Base-by-base conservation (phyloP, 331 rosid species). In the Quercus lobata region DNA sequence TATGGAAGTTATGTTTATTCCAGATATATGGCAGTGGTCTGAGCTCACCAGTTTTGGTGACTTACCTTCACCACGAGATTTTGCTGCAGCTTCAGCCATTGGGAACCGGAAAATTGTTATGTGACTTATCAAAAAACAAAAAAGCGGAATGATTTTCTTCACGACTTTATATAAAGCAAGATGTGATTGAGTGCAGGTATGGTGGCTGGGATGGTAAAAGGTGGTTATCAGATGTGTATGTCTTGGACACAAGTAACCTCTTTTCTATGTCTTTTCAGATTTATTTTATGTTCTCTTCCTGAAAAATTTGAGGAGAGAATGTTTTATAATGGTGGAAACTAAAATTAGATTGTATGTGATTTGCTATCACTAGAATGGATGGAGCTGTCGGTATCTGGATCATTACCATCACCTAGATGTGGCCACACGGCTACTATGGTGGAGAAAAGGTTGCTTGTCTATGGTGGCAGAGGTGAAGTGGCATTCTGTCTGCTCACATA, bases 121-220 rank as follows among this genome's bases (percentile, higher is more conserved):
- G 99, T 95, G 87, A 68, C 52, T 19, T 19, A 27, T 14, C 35
- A 62, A 34, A 34, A 68, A 68, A 18, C 1, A 6, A 34, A 29
- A 68, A 34, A 19, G 35, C 4, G 3, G 34, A 49, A 46, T 7
- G 37, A 18, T 37, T 62, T 82, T 80, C 62, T 66, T 73, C 53
- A 27, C 25, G 54, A 70, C 57, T 17, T 54, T 71, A 73, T 83
- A 19, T 24, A 24, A 76, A 66, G 76, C 41, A 34, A 54, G 66
- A 68, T 74, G 78, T 41, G 54, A 75, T 71, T 60, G 81, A 80
- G 71, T 87, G 81, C 88, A 95, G 99, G 96, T 90, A 85, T 84
- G 99, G 99, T 73, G 99, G 99, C 71, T 95, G 99, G 99, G 97
- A 95, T 78, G 99, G 99, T 37, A 93, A 92, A 79, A 95, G 88